These are phyloP conservation scores for Lunularia cruciata DNA, from an alignment of 225 moss, liverwort and hornwort species.

Conservation along the genomic window DNA sequence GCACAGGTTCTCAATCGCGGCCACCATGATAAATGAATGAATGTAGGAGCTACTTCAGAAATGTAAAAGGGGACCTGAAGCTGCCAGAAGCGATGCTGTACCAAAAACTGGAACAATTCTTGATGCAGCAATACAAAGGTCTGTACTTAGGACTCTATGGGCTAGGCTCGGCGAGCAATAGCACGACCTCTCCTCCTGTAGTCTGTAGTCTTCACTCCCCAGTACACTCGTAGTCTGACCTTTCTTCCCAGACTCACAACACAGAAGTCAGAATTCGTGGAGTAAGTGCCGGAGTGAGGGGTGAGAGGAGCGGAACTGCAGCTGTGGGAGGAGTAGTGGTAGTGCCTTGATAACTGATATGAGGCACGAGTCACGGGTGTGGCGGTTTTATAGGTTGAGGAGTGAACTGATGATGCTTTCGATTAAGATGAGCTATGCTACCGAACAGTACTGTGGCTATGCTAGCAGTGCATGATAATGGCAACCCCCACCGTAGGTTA, in stretches of 20 bases:
- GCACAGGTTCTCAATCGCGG: constrained; percentile 22
- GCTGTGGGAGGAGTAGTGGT: not conserved
- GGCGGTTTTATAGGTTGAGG: not conserved
- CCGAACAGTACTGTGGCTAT: too few relatives aligned
- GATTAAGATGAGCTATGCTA: too few relatives aligned
- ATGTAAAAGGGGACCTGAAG: too few relatives aligned
- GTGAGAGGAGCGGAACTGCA: not conserved
- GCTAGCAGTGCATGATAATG: too few relatives aligned
- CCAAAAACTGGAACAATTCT: not conserved
- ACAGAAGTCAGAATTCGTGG: too few relatives aligned
- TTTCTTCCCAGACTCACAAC: too few relatives aligned
- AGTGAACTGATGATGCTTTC: too few relatives aligned
- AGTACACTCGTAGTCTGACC: too few relatives aligned
- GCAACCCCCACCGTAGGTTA: too few relatives aligned
- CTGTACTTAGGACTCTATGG: not conserved
- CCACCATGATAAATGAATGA: constrained; percentile 40
- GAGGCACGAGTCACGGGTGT: not conserved
- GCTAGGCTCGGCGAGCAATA: not conserved
- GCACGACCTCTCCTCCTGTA: not conserved
- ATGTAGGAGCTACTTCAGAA: too few relatives aligned
- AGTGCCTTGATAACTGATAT: too few relatives aligned
- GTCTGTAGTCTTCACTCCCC: not conserved
- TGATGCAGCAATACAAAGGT: not conserved
- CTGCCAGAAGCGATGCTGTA: not conserved
- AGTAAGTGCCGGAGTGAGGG: not conserved